Evolutionary conservation across 1,284 basidiomycete species (phyloP), one percentile per base, ranked within the genome.

Genomic region (Fomes fomentarius): DNA sequence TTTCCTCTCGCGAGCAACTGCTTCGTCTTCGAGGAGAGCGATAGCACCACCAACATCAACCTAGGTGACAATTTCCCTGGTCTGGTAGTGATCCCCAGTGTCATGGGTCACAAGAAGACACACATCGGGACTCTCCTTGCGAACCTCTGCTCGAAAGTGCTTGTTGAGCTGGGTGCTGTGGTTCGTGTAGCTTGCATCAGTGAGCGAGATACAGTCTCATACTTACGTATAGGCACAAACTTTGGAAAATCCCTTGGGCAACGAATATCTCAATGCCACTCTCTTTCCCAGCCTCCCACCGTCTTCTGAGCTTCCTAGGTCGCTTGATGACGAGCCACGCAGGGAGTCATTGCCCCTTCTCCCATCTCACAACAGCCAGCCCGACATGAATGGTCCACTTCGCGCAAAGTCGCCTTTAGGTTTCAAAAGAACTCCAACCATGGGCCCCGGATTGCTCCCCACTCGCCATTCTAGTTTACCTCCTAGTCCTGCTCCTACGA

Each of bases 101-200:
- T 89, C 68, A 89, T 91, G 83, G 83, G 85, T 28, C 89, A 91
- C 65, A 91, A 91, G 73, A 87, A 83, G 67, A 73, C 91, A 30
- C 94, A 94, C 70, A 80, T 96, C 47, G 88, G 89, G 26, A 92
- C 91, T n/a, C 73, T 96, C 25, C 73, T 96, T 42, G 92, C 91
- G 14, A 92, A 93, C 65, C 74, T 96, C 17, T 93, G 93, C 59
- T 93, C 93, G 30, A 85, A 89, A 57, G 84, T 96, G 41, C 76
- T 96, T 26, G 83, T 84, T 30, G 91, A 93, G 68, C 88, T 96
- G 60, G 89, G 91, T 30, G 81, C 83, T 38, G 71, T 95, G 76
- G 90, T 93, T 63, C 55, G 82, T 35, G 50, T 47, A 30, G 28
- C 33, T 33, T 60, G 17, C 42, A n/a, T 7, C 25, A 30, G 52